Conservation (phyloP, 2,329 filamentous ascomycete species). For the Penicillium sp. region DNA sequence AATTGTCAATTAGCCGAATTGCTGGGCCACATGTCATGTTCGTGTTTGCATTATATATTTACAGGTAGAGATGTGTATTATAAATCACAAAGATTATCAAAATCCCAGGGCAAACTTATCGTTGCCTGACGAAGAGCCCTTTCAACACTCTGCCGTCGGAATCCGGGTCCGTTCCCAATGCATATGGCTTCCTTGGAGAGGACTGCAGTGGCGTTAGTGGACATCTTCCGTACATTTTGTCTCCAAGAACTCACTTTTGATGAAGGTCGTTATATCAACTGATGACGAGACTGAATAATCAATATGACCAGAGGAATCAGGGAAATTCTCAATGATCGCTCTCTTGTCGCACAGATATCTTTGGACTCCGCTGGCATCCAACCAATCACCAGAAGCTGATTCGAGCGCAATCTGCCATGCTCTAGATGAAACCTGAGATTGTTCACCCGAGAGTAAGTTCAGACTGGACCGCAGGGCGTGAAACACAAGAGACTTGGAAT, state of each 20-base stretch:
- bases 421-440: constrained; percentile 9
- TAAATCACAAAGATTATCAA: constrained; percentile 12
- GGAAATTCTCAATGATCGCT: constrained; percentile 12
- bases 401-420: constrained; percentile 19
- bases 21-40: background rate
- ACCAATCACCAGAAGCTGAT: constrained; percentile 16
- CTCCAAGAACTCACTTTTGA: constrained; percentile 17
- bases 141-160: constrained; percentile 22
- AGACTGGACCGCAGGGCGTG: constrained; percentile 9
- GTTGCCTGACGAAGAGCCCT: constrained; percentile 20
- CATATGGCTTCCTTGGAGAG: constrained; percentile 19
- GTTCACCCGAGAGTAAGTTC: constrained; percentile 10
- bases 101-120: constrained; percentile 9
- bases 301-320: constrained; percentile 5
- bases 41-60: background rate
- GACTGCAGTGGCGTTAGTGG: constrained; percentile 15
- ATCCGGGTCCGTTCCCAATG: constrained; percentile 24
- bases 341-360: constrained; percentile 17
- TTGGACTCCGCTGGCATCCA: constrained; percentile 28
- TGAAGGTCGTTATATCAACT: constrained; percentile 16
- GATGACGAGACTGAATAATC: constrained; percentile 8
- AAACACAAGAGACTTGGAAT: constrained; percentile 18
- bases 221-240: background rate
- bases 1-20: background rate
- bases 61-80: background rate